phyloP scores from a whole-genome alignment of 2,329 filamentous ascomycete genomes.

The Paraphoma chrysanthemicola region DNA sequence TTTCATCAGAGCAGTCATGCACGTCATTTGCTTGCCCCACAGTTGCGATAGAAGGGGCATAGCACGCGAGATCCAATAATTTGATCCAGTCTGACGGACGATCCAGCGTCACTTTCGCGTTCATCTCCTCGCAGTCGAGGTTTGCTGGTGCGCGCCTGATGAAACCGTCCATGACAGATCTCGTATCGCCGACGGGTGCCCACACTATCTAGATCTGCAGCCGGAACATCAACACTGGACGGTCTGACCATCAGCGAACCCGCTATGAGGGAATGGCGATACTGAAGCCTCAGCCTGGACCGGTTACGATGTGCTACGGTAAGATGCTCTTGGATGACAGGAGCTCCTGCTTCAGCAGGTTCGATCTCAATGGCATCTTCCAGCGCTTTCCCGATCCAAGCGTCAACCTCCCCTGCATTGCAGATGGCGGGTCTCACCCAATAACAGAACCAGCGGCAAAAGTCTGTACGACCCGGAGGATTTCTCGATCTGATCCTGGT shows the following conservation, averaged over 20 bases:
- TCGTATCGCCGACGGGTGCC: slow-evolving; percentile 13
- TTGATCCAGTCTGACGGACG: neutral
- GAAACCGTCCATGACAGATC: slow-evolving; percentile 5
- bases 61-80: slow-evolving; percentile 20
- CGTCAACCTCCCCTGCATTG: neutral
- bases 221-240: neutral
- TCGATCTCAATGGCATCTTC: neutral
- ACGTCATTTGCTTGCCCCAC: slow-evolving; percentile 13
- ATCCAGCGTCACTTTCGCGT: slow-evolving; percentile 1
- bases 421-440: slow-evolving; percentile 3
- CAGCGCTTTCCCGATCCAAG: neutral
- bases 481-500: slow-evolving; percentile 21
- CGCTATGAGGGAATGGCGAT: neutral
- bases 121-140: slow-evolving; percentile 13
- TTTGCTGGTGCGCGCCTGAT: slow-evolving; percentile 1
- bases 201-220: slow-evolving; percentile 22
- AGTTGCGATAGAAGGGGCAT: slow-evolving; percentile 2
- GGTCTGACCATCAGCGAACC: neutral
- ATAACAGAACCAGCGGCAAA: slow-evolving; percentile 18
- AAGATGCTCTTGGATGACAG: neutral
- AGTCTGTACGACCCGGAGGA: slow-evolving; percentile 23
- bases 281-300: neutral
- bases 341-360: neutral
- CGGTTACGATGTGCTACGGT: neutral
- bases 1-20: slow-evolving; percentile 9